phyloP scores from a whole-genome alignment of 345 rosid genomes.

The Carallia brachiata region DNA sequence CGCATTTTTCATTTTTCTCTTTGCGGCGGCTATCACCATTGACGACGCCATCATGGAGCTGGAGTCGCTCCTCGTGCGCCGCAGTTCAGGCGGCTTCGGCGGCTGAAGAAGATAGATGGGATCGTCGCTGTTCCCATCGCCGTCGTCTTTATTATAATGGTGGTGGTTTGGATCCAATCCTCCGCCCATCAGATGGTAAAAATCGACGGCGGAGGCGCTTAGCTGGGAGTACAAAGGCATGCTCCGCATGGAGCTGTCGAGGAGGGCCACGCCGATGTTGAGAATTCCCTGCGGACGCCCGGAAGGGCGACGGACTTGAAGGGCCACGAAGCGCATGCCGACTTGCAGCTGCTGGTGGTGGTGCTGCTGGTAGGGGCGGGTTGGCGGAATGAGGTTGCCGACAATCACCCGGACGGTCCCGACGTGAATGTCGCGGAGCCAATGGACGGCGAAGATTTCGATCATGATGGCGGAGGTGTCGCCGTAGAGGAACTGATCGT shows the following conservation, averaged over 20 bases:
- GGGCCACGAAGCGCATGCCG: conserved; percentile 77
- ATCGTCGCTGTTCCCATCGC: conserved; percentile 21
- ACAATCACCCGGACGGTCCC: conserved; percentile 75
- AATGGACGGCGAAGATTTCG: conserved; percentile 69
- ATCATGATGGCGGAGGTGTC: conserved; percentile 86
- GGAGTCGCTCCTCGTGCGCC: conserved; percentile 77
- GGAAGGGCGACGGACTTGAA: conserved; percentile 79
- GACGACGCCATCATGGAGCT: conserved; percentile 52
- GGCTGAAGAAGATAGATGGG: conserved; percentile 16
- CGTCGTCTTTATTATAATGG: conserved; percentile 6
- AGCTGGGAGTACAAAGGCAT: conserved; percentile 72
- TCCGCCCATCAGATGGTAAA: conserved; percentile 70
- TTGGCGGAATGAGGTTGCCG: conserved; percentile 62
- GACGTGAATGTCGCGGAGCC: conserved; percentile 79
- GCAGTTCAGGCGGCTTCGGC: conserved; percentile 43
- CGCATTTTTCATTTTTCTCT: conserved; percentile 21
- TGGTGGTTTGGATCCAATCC: conserved; percentile 39
- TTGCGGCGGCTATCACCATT: conserved; percentile 17
- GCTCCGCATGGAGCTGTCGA: conserved; percentile 86
- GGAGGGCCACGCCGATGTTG: conserved; percentile 79
- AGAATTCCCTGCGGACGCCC: conserved; percentile 90
- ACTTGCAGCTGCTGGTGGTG: conserved; percentile 37
- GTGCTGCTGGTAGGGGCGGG: conserved; percentile 28
- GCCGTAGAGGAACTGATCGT: conserved; percentile 59
- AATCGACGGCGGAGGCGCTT: conserved; percentile 76